Conservation (phyloP, 2,329 filamentous ascomycete species). For the Rhinocladiella similis region DNA sequence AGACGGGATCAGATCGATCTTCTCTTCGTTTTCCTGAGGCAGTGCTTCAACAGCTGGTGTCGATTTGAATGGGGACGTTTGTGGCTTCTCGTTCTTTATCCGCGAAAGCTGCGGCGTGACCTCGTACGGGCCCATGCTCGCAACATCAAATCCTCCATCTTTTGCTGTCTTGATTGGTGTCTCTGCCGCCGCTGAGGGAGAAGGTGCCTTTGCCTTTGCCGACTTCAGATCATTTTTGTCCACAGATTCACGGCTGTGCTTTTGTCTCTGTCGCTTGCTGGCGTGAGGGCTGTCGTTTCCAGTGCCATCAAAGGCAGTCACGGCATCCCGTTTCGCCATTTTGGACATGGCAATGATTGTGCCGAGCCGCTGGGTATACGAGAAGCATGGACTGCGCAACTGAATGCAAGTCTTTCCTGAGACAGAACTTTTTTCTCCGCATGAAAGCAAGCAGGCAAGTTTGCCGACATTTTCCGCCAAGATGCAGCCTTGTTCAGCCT, state of each 20-base stretch:
- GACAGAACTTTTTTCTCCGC: slow-evolving; percentile 22
- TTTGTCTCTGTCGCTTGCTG: slow-evolving; percentile 29
- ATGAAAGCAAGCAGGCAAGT: slow-evolving; percentile 10
- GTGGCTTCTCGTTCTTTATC: background rate
- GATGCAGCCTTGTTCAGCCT: slow-evolving; percentile 1
- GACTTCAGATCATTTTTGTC: slow-evolving; percentile 31
- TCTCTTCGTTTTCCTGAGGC: background rate
- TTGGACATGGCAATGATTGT: slow-evolving; percentile 15
- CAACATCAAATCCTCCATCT: background rate
- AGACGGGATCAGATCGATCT: slow-evolving; percentile 7
- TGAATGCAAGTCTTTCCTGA: background rate
- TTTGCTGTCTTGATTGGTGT: background rate
- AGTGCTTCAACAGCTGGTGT: background rate
- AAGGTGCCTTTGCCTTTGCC: slow-evolving; percentile 30
- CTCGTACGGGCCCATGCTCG: background rate
- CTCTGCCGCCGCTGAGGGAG: slow-evolving; percentile 14
- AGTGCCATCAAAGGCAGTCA: slow-evolving; percentile 19
- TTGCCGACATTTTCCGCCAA: slow-evolving; percentile 5
- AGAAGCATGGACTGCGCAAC: too few relatives aligned
- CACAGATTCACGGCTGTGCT: slow-evolving; percentile 35
- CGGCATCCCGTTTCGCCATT: slow-evolving; percentile 20
- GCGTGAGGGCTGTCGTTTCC: slow-evolving; percentile 1
- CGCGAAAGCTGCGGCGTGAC: background rate
- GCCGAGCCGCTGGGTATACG: too few relatives aligned
- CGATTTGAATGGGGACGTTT: background rate